A percentile compares a stretch with the other conserved stretches of the same genome.
Conservation (phyloP, 768 basidiomycete species). For the Coprinopsis cinerea region DNA sequence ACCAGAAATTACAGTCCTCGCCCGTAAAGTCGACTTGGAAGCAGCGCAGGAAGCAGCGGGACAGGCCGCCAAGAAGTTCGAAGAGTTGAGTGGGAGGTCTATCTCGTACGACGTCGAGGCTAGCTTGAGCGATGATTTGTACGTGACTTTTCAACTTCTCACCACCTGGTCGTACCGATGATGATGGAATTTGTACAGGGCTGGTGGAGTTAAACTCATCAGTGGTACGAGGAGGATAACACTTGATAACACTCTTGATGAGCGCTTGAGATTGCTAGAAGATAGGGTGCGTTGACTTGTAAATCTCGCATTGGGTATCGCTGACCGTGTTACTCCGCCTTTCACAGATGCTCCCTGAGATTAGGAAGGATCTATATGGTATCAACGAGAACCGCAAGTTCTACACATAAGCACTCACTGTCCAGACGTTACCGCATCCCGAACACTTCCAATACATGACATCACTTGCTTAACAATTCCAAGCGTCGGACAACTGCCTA, state of each 20-base stretch:
- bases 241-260: slow-evolving; percentile 92
- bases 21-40: slow-evolving; percentile 62
- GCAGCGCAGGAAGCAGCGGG: slow-evolving; percentile 58
- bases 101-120: slow-evolving; percentile 56
- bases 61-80: slow-evolving; percentile 61
- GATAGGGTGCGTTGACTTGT: slow-evolving; percentile 59
- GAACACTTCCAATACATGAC: slow-evolving; percentile 1
- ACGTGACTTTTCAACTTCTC: slow-evolving; percentile 17
- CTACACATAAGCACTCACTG: slow-evolving; percentile 47
- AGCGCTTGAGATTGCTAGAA: slow-evolving; percentile 82
- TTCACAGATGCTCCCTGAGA: slow-evolving; percentile 89
- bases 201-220: slow-evolving; percentile 79
- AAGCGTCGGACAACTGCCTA: background rate
- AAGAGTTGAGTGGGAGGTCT: slow-evolving; percentile 69
- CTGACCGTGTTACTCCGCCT: background rate
- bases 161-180: background rate
- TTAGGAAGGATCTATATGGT: slow-evolving; percentile 85
- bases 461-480: background rate
- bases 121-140: slow-evolving; percentile 64
- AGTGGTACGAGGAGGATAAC: slow-evolving; percentile 75
- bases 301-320: background rate
- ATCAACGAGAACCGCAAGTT: slow-evolving; percentile 90
- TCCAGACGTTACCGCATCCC: too few species aligned
- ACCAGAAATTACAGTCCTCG: slow-evolving; percentile 55
- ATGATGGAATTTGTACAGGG: slow-evolving; percentile 33